A percentile compares a stretch with the other conserved stretches of the same genome.
phyloP scores from a whole-genome alignment of 768 basidiomycete genomes.

The Russula foetens region DNA sequence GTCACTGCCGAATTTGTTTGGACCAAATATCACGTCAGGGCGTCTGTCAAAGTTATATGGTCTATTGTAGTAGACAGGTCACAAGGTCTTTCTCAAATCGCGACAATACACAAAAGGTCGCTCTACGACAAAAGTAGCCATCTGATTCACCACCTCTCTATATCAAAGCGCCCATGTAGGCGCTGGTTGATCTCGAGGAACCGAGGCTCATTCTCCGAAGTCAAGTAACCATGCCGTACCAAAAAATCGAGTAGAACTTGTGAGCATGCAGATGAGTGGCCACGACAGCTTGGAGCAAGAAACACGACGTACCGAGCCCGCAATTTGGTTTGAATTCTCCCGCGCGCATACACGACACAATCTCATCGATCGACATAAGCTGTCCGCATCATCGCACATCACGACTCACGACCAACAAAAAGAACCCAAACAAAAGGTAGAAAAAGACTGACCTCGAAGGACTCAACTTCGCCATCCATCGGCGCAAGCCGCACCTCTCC shows the following conservation, averaged over 20 bases:
- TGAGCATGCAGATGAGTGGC: not conserved
- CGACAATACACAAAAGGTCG: no score
- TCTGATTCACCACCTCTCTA: constrained; percentile 39
- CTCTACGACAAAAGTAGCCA: no score
- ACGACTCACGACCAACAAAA: not conserved
- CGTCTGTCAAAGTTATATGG: no score
- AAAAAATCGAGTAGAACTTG: constrained; percentile 84
- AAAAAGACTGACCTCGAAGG: constrained; percentile 59
- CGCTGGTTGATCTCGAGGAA: constrained; percentile 70
- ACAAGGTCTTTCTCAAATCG: no score
- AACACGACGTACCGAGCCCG: constrained; percentile 52
- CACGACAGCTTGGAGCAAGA: not conserved
- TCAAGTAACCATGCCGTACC: constrained; percentile 77
- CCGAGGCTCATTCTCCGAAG: constrained; percentile 80
- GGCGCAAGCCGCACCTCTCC: constrained; percentile 56
- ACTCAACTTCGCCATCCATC: constrained; percentile 89
- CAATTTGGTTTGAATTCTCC: constrained; percentile 92
- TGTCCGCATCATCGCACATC: constrained; percentile 24
- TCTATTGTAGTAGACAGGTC: no score
- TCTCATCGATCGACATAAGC: constrained; percentile 57
- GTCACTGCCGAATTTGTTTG: no score
- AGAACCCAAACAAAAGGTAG: not conserved
- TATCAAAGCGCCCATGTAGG: constrained; percentile 65
- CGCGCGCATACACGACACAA: constrained; percentile 54
- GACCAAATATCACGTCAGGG: no score